Evolutionary conservation across 495 filamentous ascomycete genomes (phyloP), one percentile per base, ranked within the genome.

Genomic region (Jackrogersella multiformis): DNA sequence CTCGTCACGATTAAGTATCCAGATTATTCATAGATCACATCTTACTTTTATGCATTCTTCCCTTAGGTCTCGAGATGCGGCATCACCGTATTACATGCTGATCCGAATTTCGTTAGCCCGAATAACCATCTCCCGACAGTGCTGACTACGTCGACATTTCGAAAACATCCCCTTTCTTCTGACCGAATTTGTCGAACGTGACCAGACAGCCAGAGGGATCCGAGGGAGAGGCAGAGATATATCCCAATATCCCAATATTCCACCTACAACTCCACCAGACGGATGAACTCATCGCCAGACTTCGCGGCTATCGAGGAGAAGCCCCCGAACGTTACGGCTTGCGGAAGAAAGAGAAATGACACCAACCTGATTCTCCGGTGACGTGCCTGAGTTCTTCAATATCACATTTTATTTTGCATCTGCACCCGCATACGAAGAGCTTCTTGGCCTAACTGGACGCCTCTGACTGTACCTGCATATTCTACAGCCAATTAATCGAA

Each of bases 21-120:
- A 61, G 61, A 44, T 61, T 65, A 46, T 57, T 56, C 35, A 64
- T 64, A 60, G 59, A 63, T 69, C 61, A 60, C 18, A 35, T 56
- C 49, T 56, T 56, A 28, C 24, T 24, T 36, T 45, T n/a, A n/a
- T n/a, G n/a, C n/a, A 48, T 41, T 36, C 20, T 23, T 42, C 16
- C 8, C 48, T 32, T 35, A 51, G 38, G 16, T 49, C 54, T 41
- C 42, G 39, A 55, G 39, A 64, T 68, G 46, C 48, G 26, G 35
- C 52, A 62, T 62, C 44, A 68, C 34, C 42, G 44, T 44, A 52
- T 48, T 42, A 48, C 39, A 57, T 64, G 66, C 61, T 69, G 56
- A 69, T 69, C 66, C 51, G 61, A 69, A 64, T 69, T 51, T 69
- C 42, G 23, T 32, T 64, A 63, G 41, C 39, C 66, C 46, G 41